Conservation (phyloP, 2,329 filamentous ascomycete genomes). For the Diplodia sapinea region DNA sequence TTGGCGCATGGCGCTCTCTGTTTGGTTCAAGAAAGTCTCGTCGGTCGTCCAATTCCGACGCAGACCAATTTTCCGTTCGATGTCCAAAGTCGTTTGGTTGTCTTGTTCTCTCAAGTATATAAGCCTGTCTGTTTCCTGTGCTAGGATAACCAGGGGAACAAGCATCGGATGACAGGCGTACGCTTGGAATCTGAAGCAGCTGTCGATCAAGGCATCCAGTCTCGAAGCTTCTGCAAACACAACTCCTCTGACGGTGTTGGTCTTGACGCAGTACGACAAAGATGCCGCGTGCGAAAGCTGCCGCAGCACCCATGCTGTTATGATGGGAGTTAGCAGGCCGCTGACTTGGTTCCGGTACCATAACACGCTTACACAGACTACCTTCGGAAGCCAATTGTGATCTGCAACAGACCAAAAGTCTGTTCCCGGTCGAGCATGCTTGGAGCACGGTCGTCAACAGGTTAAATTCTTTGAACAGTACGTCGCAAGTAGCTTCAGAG, state of each 20-base stretch:
- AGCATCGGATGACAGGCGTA: conserved; percentile 12
- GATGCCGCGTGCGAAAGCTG: not conserved
- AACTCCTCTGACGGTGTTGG: not conserved
- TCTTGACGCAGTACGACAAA: not conserved
- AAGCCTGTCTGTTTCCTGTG: not conserved
- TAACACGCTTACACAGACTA: not conserved
- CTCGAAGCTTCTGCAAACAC: not conserved
- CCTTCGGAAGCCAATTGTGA: not conserved
- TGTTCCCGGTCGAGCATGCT: not conserved
- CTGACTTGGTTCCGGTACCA: too few species aligned
- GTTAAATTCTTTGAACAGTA: not conserved
- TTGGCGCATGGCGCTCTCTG: not conserved
- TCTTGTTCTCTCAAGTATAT: not conserved
- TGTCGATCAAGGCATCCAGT: not conserved
- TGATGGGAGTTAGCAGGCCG: not conserved
- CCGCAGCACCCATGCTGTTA: not conserved
- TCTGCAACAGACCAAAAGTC: not conserved
- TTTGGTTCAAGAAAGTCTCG: not conserved
- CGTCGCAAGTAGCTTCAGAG: not conserved
- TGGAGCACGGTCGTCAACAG: not conserved
- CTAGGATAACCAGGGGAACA: not conserved
- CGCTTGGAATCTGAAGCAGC: not conserved
- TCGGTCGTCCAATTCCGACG: not conserved
- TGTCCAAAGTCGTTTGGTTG: not conserved
- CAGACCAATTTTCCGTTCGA: not conserved